Percentiles rank a stretch among this genome's conserved stretches.
phyloP scores from a whole-genome alignment of 768 basidiomycete genomes.

The Dentipellis fragilis region DNA sequence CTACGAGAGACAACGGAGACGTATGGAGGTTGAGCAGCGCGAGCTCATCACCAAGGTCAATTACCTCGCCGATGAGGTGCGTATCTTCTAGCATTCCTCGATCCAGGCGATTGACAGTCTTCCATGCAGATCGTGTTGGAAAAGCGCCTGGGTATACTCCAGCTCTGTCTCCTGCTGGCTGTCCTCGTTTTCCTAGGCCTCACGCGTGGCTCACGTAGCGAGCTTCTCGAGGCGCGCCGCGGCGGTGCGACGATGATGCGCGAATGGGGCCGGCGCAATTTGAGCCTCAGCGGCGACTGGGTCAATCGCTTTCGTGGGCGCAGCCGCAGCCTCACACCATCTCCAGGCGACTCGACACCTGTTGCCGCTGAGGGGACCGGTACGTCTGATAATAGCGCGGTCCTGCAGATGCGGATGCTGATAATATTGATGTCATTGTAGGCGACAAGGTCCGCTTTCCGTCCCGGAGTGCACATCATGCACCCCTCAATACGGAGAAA shows the following conservation, averaged over 20 bases:
- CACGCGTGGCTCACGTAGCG: conserved; percentile 59
- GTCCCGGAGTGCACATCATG: neutral
- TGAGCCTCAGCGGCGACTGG: conserved; percentile 49
- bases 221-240: conserved; percentile 11
- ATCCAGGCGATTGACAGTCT: neutral
- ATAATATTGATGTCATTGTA: neutral
- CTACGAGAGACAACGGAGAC: conserved; percentile 55
- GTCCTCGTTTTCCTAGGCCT: conserved; percentile 82
- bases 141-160: conserved; percentile 82
- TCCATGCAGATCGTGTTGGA: conserved; percentile 63
- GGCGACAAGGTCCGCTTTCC: neutral
- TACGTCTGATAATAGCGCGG: neutral
- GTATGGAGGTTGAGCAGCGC: conserved; percentile 61
- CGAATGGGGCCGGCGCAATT: conserved; percentile 47
- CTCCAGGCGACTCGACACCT: neutral
- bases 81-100: conserved; percentile 5
- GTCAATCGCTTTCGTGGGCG: conserved; percentile 28
- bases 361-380: neutral
- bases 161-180: conserved; percentile 73
- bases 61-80: conserved; percentile 73
- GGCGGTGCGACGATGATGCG: conserved; percentile 27
- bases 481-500: too few species aligned
- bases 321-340: conserved; percentile 13
- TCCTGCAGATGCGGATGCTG: neutral
- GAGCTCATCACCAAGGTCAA: conserved; percentile 64